Conservation (phyloP, 2,329 filamentous ascomycete species). For the Sclerotinia sclerotiorum region DNA sequence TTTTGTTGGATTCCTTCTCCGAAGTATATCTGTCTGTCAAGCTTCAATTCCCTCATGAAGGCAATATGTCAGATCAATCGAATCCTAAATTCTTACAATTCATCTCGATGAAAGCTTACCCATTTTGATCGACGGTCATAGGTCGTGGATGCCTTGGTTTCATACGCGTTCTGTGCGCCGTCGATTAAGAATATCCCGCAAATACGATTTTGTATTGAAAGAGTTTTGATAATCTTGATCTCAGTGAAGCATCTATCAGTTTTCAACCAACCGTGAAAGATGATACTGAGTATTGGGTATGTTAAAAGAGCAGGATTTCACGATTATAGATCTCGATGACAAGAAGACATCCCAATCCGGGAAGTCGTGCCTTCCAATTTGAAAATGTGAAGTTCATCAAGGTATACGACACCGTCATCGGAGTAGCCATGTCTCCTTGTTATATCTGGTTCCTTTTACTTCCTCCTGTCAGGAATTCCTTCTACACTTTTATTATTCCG, state of each 20-base stretch:
- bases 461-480: too few species aligned
- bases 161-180: not conserved
- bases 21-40: not conserved
- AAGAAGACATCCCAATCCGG: not conserved
- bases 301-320: not conserved
- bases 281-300: not conserved
- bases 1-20: not conserved
- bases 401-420: not conserved
- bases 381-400: not conserved
- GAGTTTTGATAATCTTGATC: not conserved
- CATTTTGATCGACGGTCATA: not conserved
- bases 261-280: not conserved
- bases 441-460: not conserved
- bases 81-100: not conserved
- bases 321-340: not conserved
- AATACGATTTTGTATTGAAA: not conserved
- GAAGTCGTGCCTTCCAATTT: not conserved
- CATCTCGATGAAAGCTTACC: not conserved
- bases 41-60: not conserved
- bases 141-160: not conserved
- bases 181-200: not conserved
- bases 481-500: not conserved
- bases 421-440: not conserved
- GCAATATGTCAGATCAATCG: too few species aligned
- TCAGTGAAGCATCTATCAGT: not conserved